These are phyloP conservation scores for Melastoma candidum DNA, from an alignment of 441 rosid species.

Conservation along the genomic window DNA sequence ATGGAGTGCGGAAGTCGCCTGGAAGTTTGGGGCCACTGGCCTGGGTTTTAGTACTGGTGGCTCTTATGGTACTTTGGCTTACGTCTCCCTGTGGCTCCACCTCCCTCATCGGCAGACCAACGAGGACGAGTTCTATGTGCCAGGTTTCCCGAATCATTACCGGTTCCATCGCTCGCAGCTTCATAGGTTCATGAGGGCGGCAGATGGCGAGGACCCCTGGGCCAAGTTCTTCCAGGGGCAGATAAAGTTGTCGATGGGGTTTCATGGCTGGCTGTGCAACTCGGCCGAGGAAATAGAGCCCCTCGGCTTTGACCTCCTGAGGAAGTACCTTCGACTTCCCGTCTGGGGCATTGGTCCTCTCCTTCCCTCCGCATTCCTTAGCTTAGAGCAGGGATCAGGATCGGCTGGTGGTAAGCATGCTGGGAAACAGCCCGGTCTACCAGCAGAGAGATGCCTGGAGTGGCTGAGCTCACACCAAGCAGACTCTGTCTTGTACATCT, in stretches of 20 bases:
- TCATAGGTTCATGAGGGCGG: conserved; percentile 21
- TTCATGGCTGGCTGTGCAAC: conserved; percentile 29
- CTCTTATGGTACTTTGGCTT: conserved; percentile 32
- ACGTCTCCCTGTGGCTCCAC: conserved; percentile 27
- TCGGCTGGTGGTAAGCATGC: conserved; percentile 2
- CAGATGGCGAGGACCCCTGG: conserved; percentile 30
- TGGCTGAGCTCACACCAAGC: conserved; percentile 25
- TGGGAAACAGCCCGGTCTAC: conserved; percentile 24
- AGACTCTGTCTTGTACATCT: conserved; percentile 30
- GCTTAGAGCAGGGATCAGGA: not conserved
- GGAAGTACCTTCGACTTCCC: conserved; percentile 23
- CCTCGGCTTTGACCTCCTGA: conserved; percentile 19
- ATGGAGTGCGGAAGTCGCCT: conserved; percentile 28
- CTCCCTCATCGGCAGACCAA: conserved; percentile 28
- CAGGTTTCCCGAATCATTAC: conserved; percentile 32
- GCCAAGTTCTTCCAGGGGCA: conserved; percentile 30
- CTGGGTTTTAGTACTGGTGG: conserved; percentile 26
- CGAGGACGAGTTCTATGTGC: conserved; percentile 24
- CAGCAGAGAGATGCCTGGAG: conserved; percentile 25
- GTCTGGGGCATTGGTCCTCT: conserved; percentile 38
- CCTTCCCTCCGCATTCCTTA: conserved; percentile 24
- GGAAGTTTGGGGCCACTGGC: conserved; percentile 20
- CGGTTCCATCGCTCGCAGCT: conserved; percentile 28
- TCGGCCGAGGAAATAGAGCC: conserved; percentile 34
- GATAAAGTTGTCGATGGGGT: conserved; percentile 19